Percentiles rank a stretch among this genome's conserved stretches.
Evolutionary conservation across 2,329 filamentous ascomycete species (phyloP).

Genomic region (Talaromyces verruculosus): DNA sequence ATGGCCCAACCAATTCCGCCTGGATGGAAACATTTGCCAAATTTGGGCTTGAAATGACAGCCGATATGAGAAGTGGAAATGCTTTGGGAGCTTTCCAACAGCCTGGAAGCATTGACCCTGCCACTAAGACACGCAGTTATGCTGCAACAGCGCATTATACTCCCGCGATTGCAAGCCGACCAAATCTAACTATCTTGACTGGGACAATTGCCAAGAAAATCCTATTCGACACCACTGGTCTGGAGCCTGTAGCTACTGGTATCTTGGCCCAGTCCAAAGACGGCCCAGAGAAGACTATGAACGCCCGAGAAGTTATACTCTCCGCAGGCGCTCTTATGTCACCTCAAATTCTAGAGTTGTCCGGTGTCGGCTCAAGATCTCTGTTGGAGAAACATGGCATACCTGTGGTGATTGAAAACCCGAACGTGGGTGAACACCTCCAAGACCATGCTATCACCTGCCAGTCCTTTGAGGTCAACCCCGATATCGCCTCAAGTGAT

Average conservation of each 20-base stretch:
- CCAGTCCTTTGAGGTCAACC: constrained; percentile 21
- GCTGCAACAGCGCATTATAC: constrained; percentile 42
- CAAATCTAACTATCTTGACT: constrained; percentile 50
- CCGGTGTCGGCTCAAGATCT: constrained; percentile 56
- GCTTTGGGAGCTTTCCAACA: constrained; percentile 43
- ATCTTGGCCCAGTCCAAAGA: constrained; percentile 46
- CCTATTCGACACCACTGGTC: constrained; percentile 23
- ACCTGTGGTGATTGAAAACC: constrained; percentile 43
- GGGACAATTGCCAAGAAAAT: constrained; percentile 46
- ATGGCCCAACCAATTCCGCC: constrained; percentile 17
- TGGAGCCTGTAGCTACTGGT: constrained; percentile 29
- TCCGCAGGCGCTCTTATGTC: constrained; percentile 59
- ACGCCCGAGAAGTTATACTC: constrained; percentile 56
- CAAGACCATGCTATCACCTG: constrained; percentile 43
- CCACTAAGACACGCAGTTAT: constrained; percentile 41
- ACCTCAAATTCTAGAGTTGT: constrained; percentile 60
- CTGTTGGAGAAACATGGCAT: constrained; percentile 44
- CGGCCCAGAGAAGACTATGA: constrained; percentile 34
- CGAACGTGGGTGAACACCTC: constrained; percentile 50
- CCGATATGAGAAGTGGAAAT: constrained; percentile 38
- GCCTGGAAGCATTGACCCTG: constrained; percentile 35
- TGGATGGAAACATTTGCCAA: constrained; percentile 22
- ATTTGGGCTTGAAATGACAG: constrained; percentile 18
- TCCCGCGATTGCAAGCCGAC: constrained; percentile 33
- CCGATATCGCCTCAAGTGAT: constrained; percentile 14